These are phyloP conservation scores for Plasmodium yoelii DNA, from an alignment of 169 alveolate genomes.

Conservation along the genomic window DNA sequence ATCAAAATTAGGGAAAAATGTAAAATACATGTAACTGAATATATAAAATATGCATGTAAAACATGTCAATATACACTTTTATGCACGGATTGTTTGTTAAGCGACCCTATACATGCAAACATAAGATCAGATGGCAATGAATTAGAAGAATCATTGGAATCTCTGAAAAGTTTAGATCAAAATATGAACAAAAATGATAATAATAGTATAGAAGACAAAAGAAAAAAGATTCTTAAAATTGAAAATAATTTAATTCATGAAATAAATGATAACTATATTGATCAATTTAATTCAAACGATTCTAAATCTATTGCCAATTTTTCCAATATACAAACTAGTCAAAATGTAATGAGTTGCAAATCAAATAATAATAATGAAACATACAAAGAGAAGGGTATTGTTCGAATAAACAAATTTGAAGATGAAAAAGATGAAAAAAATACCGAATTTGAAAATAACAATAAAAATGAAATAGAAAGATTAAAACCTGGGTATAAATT, in stretches of 20 bases:
- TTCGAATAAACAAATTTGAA: neutral
- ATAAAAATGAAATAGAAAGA: conserved; percentile 1
- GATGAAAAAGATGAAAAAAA: neutral
- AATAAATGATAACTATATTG: neutral
- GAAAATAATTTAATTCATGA: no score
- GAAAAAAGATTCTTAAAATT: neutral
- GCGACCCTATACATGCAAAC: conserved; percentile 64
- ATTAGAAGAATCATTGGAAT: neutral
- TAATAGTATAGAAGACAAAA: neutral
- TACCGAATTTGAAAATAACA: neutral
- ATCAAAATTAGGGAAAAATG: conserved; percentile 71
- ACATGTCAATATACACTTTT: conserved; percentile 40
- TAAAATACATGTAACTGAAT: conserved; percentile 42
- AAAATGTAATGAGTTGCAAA: neutral
- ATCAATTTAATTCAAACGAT: neutral
- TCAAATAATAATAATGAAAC: no score
- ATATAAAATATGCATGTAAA: conserved; percentile 62
- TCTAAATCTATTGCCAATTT: neutral
- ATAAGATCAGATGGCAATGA: neutral
- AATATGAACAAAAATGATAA: neutral
- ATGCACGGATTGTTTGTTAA: conserved; percentile 65
- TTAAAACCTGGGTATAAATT: conserved; percentile 72
- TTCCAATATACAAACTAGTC: neutral
- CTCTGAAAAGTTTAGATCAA: neutral
- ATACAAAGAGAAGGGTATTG: neutral